Evolutionary conservation across 2,329 filamentous ascomycete species (phyloP).

Genomic region (Akanthomyces muscarius): DNA sequence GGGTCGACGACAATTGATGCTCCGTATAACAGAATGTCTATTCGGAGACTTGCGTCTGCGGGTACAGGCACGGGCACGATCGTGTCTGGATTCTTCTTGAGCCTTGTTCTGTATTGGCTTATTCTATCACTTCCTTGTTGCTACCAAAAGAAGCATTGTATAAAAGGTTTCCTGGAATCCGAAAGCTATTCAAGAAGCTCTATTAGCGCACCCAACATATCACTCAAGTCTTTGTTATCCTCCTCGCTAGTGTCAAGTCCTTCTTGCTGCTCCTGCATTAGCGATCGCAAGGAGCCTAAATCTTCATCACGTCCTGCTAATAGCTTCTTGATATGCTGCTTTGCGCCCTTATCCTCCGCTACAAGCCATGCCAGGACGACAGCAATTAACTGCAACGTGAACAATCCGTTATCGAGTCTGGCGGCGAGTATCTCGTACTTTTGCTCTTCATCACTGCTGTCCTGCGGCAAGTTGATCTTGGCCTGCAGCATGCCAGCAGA

Average conservation of each 20-base stretch:
- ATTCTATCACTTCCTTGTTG: conserved; percentile 4
- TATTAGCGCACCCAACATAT: conserved; percentile 52
- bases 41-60: not conserved
- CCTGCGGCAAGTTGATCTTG: conserved; percentile 15
- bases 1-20: not conserved
- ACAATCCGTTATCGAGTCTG: conserved; percentile 79
- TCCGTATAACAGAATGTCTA: not conserved
- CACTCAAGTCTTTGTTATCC: conserved; percentile 54
- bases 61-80: not conserved
- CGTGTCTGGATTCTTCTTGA: not conserved
- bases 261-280: conserved; percentile 59
- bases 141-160: not conserved
- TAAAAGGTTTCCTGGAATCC: not conserved
- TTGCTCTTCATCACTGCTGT: conserved; percentile 43
- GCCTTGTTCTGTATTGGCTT: conserved; percentile 9
- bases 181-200: conserved; percentile 40
- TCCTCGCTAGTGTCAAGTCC: conserved; percentile 54
- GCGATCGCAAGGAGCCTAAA: conserved; percentile 58
- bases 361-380: conserved; percentile 84
- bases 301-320: conserved; percentile 66
- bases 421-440: conserved; percentile 70
- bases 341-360: conserved; percentile 79
- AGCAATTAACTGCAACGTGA: conserved; percentile 78
- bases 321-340: conserved; percentile 56
- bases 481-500: conserved; percentile 54